These are phyloP conservation scores for Penicillium tannophilum DNA, from an alignment of 495 filamentous ascomycete genomes.

Conservation along the genomic window DNA sequence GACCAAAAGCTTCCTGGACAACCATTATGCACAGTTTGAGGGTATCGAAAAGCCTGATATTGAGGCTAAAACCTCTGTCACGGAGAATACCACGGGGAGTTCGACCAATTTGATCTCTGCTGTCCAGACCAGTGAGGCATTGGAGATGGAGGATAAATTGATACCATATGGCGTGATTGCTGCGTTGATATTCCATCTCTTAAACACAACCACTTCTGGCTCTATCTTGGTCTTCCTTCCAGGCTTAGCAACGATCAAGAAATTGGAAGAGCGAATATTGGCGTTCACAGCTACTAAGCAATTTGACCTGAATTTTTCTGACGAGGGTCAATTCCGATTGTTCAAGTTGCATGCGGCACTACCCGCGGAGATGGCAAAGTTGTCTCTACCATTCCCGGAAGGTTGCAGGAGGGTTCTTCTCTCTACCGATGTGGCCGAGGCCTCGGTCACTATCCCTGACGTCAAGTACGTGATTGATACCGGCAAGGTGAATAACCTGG, in stretches of 20 bases:
- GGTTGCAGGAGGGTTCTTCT: constrained; percentile 60
- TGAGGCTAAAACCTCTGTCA: not conserved
- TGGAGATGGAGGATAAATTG: constrained; percentile 38
- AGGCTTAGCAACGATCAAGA: constrained; percentile 33
- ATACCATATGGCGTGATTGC: constrained; percentile 52
- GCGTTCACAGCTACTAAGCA: constrained; percentile 37
- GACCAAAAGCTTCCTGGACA: not conserved
- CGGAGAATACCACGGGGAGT: not conserved
- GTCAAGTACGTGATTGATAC: constrained; percentile 59
- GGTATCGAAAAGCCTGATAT: not conserved
- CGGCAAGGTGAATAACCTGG: constrained; percentile 54
- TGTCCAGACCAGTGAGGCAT: not conserved
- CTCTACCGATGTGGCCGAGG: constrained; percentile 63
- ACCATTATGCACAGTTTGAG: not conserved
- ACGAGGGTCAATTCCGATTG: constrained; percentile 47
- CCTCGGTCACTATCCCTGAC: constrained; percentile 62
- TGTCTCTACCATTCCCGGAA: constrained; percentile 44
- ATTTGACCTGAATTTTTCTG: constrained; percentile 47
- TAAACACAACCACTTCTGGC: constrained; percentile 48
- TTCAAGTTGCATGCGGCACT: constrained; percentile 55
- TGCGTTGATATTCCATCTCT: constrained; percentile 53
- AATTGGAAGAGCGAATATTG: constrained; percentile 43
- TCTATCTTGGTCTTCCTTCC: constrained; percentile 62
- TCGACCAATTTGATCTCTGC: not conserved
- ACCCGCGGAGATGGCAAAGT: constrained; percentile 46